These are phyloP conservation scores for Pholiota conissans DNA, from an alignment of 768 basidiomycete species.

Conservation along the genomic window DNA sequence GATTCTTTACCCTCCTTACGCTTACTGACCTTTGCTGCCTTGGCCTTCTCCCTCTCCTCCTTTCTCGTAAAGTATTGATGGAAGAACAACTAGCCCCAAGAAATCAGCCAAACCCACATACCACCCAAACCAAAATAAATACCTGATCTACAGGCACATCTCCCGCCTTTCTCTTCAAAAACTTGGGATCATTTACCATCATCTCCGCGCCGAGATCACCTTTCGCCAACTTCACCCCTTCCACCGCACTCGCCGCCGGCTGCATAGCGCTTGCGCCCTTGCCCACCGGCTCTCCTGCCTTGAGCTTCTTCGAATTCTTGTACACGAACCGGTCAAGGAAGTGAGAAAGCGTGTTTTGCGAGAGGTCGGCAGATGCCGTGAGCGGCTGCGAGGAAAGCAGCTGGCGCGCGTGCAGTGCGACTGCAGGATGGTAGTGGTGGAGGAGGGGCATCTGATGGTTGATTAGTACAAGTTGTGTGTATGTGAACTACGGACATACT, in stretches of 20 bases:
- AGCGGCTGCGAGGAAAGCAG: slow-evolving; percentile 72
- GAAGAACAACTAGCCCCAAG: slow-evolving; percentile 71
- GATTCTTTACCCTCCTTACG: slow-evolving; percentile 31
- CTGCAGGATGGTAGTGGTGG: slow-evolving; percentile 87
- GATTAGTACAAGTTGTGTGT: not conserved
- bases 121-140: slow-evolving; percentile 17
- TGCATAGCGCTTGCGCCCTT: slow-evolving; percentile 87
- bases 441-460: slow-evolving; percentile 71
- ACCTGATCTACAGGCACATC: slow-evolving; percentile 90
- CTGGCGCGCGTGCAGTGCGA: slow-evolving; percentile 84
- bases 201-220: slow-evolving; percentile 50
- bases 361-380: slow-evolving; percentile 84
- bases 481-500: slow-evolving; percentile 42
- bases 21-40: slow-evolving; percentile 37
- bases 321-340: slow-evolving; percentile 98
- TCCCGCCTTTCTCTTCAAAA: slow-evolving; percentile 65
- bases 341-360: slow-evolving; percentile 89
- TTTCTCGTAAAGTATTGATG: slow-evolving; percentile 85
- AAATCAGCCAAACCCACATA: not conserved
- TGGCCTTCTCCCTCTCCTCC: slow-evolving; percentile 52
- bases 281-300: slow-evolving; percentile 21
- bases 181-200: slow-evolving; percentile 72
- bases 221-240: slow-evolving; percentile 72
- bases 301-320: slow-evolving; percentile 85
- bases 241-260: slow-evolving; percentile 72